Evolutionary conservation across 805 yeast genomes (phyloP).

Genomic region (Cyberlindnera euphorbiiphila): DNA sequence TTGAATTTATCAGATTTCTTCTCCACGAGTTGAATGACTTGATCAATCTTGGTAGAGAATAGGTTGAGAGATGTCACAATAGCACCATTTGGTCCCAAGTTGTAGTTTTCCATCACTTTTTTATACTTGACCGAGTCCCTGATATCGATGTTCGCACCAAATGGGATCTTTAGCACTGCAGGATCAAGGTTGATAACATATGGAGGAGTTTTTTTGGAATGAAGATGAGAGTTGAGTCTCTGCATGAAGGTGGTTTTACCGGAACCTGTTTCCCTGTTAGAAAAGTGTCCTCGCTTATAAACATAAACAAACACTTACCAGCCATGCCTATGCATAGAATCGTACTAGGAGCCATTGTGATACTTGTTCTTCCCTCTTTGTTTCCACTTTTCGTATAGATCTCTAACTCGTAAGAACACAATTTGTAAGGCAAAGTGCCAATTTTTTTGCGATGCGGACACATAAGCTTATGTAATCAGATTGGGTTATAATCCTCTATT

Average conservation of each 20-base stretch:
- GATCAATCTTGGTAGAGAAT: conserved; percentile 94
- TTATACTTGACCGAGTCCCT: conserved; percentile 94
- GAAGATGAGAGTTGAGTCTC: conserved; percentile 84
- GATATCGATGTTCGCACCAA: conserved; percentile 90
- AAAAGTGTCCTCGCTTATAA: too few relatives aligned
- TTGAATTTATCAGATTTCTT: conserved; percentile 54
- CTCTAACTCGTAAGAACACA: too few relatives aligned
- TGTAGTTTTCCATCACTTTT: conserved; percentile 94
- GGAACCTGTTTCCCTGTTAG: conserved; percentile 33
- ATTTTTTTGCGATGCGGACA: too few relatives aligned
- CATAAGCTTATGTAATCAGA: too few relatives aligned
- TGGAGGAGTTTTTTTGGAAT: conserved; percentile 67
- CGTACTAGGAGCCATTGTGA: conserved; percentile 36
- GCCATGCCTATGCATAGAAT: conserved; percentile 63
- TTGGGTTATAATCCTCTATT: too few relatives aligned
- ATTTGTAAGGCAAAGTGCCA: not conserved
- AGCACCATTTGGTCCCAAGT: conserved; percentile 97
- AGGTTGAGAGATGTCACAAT: conserved; percentile 91
- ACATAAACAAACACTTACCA: conserved; percentile 29
- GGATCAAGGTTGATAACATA: conserved; percentile 95
- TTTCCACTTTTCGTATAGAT: too few relatives aligned
- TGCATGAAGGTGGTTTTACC: conserved; percentile 99
- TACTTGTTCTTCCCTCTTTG: too few relatives aligned
- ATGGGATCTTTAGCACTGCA: conserved; percentile 92
- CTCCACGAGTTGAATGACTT: conserved; percentile 81